Evolutionary conservation across 306 rosid species (phyloP).

Genomic region (Betula pendula): DNA sequence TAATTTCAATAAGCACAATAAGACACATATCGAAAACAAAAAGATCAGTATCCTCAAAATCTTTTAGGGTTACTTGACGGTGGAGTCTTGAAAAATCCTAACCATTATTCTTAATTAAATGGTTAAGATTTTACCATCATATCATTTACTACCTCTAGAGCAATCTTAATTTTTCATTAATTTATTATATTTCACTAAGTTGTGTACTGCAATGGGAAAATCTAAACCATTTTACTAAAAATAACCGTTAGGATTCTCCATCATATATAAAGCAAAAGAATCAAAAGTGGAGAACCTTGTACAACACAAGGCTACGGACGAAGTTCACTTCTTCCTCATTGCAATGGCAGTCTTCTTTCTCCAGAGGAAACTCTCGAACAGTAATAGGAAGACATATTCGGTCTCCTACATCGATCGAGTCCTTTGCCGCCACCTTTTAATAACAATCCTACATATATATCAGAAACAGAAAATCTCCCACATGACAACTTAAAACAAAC

Average conservation of each 20-base stretch:
- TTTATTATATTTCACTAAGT: no score
- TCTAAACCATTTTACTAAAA: no score
- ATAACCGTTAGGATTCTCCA: no score
- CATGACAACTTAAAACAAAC: background rate
- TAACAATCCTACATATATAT: conserved; percentile 15
- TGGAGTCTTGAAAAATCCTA: no score
- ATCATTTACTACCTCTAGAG: no score
- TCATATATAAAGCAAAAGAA: background rate
- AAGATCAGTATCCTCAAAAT: background rate
- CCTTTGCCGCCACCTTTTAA: conserved; percentile 69
- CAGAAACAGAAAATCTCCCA: conserved; percentile 18
- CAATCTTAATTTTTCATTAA: no score
- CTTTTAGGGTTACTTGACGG: no score
- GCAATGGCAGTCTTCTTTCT: conserved; percentile 42
- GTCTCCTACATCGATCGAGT: conserved; percentile 65
- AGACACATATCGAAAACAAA: conserved; percentile 10
- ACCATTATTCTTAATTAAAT: no score
- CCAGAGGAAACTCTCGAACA: conserved; percentile 41
- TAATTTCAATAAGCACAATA: conserved; percentile 22
- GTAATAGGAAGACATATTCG: conserved; percentile 64
- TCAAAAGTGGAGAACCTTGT: conserved; percentile 56
- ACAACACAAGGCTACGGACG: conserved; percentile 54
- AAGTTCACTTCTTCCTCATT: conserved; percentile 54
- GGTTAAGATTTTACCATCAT: no score
- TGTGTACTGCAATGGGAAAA: no score